Conservation (phyloP, 106 monocot species). For the Xerophyta viscosa region DNA sequence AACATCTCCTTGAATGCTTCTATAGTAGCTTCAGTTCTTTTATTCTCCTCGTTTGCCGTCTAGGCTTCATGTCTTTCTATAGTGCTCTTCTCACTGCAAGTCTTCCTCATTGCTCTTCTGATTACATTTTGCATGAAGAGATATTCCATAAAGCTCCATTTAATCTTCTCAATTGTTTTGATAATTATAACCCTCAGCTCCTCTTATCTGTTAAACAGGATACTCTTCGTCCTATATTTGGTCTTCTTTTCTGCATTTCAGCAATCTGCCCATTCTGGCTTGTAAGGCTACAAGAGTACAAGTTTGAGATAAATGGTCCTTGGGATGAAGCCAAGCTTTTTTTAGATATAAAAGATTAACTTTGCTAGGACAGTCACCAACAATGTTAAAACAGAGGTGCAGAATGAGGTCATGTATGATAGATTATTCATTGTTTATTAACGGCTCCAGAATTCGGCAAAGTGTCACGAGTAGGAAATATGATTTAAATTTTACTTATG, state of each 20-base stretch:
- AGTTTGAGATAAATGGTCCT: constrained; percentile 99
- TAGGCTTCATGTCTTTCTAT: constrained; percentile 79
- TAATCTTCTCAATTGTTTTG: constrained; percentile 48
- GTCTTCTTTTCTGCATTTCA: constrained; percentile 58
- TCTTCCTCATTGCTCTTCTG: constrained; percentile 71
- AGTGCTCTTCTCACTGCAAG: constrained; percentile 82
- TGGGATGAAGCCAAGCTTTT: constrained; percentile 99
- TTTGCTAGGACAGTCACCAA: no score
- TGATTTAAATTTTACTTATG: no score
- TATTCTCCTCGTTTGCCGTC: constrained; percentile 86
- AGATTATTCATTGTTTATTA: no score
- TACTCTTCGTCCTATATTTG: constrained; percentile 57
- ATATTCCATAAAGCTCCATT: constrained; percentile 49
- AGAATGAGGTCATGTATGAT: no score
- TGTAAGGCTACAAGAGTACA: constrained; percentile 94
- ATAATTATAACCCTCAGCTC: constrained; percentile 43
- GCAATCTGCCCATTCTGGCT: constrained; percentile 88
- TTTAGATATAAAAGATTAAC: constrained; percentile 87
- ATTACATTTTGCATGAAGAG: constrained; percentile 69
- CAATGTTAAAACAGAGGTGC: no score
- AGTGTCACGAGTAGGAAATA: no score
- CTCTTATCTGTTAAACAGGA: constrained; percentile 36
- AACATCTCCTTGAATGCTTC: constrained; percentile 93
- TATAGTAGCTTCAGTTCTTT: constrained; percentile 80
- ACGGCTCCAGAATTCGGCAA: no score